These are phyloP conservation scores for Sclerotinia minor DNA, from an alignment of 2,329 filamentous ascomycete genomes.

Conservation along the genomic window DNA sequence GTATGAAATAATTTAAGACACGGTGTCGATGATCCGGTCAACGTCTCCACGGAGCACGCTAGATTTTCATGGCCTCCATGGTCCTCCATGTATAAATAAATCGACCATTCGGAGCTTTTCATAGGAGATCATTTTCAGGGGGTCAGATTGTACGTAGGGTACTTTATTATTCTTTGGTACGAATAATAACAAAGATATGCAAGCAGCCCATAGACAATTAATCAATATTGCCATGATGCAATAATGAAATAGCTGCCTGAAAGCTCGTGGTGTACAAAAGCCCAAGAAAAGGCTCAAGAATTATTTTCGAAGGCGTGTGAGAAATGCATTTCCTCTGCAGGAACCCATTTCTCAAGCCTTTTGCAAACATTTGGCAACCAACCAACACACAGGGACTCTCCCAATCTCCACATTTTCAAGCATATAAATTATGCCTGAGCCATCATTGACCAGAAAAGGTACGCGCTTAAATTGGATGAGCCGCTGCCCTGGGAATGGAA, in stretches of 20 bases:
- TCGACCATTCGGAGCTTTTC: conserved; percentile 9
- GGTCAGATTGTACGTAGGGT: background rate
- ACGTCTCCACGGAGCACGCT: conserved; percentile 19
- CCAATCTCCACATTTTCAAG: conserved; percentile 21
- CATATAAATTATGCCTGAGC: background rate
- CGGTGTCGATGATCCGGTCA: background rate
- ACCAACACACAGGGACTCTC: background rate
- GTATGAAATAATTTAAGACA: background rate
- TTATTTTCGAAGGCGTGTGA: conserved; percentile 20
- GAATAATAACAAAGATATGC: background rate
- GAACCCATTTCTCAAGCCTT: conserved; percentile 5
- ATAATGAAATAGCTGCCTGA: background rate
- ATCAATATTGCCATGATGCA: background rate
- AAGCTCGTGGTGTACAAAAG: background rate
- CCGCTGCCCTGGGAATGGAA: conserved; percentile 25
- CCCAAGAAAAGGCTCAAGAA: background rate
- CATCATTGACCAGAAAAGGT: background rate
- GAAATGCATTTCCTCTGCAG: conserved; percentile 16
- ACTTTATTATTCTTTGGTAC: background rate
- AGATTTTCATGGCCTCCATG: conserved; percentile 21
- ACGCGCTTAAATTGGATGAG: conserved; percentile 23
- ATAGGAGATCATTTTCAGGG: conserved; percentile 20
- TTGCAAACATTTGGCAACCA: background rate
- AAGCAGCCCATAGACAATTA: background rate
- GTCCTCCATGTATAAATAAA: background rate